phyloP scores from a whole-genome alignment of 768 basidiomycete species.

The Hypsizygus marmoreus region DNA sequence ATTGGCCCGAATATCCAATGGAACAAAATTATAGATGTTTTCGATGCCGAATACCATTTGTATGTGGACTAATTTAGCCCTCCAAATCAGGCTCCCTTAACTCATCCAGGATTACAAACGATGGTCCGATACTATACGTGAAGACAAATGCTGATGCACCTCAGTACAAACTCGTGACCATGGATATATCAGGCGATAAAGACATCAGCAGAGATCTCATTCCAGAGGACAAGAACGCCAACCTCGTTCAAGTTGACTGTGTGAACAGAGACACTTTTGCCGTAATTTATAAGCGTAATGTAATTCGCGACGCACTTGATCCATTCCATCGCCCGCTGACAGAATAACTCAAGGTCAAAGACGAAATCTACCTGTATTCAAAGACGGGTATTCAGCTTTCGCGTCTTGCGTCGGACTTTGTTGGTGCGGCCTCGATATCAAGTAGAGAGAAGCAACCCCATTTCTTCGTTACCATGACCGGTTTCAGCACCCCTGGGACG shows the following conservation, averaged over 20 bases:
- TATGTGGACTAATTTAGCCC: slow-evolving; percentile 41
- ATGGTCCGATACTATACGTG: slow-evolving; percentile 63
- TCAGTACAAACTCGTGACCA: slow-evolving; percentile 62
- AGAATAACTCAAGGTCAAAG: slow-evolving; percentile 57
- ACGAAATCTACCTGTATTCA: slow-evolving; percentile 75
- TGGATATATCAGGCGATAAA: slow-evolving; percentile 56
- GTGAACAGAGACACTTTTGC: slow-evolving; percentile 60
- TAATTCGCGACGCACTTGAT: slow-evolving; percentile 31
- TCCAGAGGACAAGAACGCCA: slow-evolving; percentile 65
- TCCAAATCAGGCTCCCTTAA: slow-evolving; percentile 1
- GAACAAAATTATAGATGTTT: slow-evolving; percentile 71
- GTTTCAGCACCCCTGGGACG: slow-evolving; percentile 75
- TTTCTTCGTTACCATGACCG: slow-evolving; percentile 64
- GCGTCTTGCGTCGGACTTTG: slow-evolving; percentile 64
- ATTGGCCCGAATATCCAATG: slow-evolving; percentile 70
- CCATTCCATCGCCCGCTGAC: slow-evolving; percentile 3
- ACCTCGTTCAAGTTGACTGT: slow-evolving; percentile 48
- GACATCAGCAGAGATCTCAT: slow-evolving; percentile 60
- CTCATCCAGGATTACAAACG: slow-evolving; percentile 59
- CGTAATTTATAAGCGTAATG: slow-evolving; percentile 72
- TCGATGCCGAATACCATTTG: slow-evolving; percentile 66
- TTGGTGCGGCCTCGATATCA: slow-evolving; percentile 61
- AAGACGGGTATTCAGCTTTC: slow-evolving; percentile 51
- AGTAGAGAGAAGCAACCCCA: slow-evolving; percentile 54
- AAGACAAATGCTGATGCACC: slow-evolving; percentile 68